Evolutionary conservation across 371 early-diverging fungal genomes (phyloP), one percentile per base, ranked within the genome.

Genomic region (Mucor circinelloides): DNA sequence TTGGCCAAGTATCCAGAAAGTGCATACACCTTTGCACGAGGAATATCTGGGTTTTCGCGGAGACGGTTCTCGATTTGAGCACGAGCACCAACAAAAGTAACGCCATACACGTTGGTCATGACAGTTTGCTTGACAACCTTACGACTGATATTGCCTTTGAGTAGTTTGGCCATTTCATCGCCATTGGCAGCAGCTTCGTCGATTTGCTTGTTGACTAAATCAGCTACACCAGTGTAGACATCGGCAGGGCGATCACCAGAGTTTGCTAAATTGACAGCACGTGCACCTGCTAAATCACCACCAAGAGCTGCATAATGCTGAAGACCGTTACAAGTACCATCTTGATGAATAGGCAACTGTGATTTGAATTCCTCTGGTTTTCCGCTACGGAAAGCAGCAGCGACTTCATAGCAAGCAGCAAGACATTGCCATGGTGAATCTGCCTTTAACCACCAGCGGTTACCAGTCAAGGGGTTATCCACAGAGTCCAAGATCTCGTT

Each of bases 61-160:
- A 99, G 85, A 36, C 97, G 88, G 52, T 86, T 90, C 30, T 83
- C 83, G 68, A 99, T 96, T 79, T 99, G 98, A 13, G 86, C 85
- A 50, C 92, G 85, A 12, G 99, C 99, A 44, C 99, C 99, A 32
- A 97, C 81, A 68, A 95, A 92, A 3, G 99, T 98, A 38, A 99
- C 99, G 62, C 99, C 99, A 59, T 99, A 99, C 10, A 97, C 97
- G 75, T 95, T 96, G 38, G 99, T 99, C 99, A 99, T 99, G 59
- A 99, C 99, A 0, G 99, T 97, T 72, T 99, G 98, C 82, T 99
- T 99, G 65, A 99, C 97, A 12, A 98, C 89, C 81, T 97, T 97
- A 64, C 99, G 93, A 42, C 87, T 92, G 46, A 99, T 82, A 73
- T 87, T 89, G 68, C 89, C 91, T 19, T 77, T 57, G 25, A 94